Evolutionary conservation across 78 protist species (phyloP), one percentile per base, ranked within the genome.

Genomic region (Blattamonas nauphoetae): DNA sequence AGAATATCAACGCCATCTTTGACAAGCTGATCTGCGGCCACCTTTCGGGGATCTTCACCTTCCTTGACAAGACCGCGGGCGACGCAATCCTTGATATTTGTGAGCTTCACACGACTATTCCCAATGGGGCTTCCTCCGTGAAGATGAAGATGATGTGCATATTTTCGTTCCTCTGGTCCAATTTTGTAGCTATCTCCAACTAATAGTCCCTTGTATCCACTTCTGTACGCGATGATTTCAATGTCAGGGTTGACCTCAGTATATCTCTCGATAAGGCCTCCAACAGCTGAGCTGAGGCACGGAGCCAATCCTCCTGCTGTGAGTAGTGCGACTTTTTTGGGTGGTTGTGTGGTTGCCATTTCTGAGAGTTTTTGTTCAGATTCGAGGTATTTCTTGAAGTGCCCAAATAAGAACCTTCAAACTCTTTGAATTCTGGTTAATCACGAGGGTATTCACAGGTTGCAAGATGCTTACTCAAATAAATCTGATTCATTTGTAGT

Each of bases 291-390:
- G 0, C 83, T 83, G 79, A 88, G 87, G 90, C 90, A 88, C 2
- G 90, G 90, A 43, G 90, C 90, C 3, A 88, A 83, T 1, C 90
- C 90, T 1, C 90, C 90, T 2, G 90, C 90, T 0, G 90, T 88
- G 35, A 88, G 87, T 1, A 88, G 33, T 3, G 84, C 90, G 0
- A 88, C 90, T 38, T 46, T 32, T n/a, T n/a, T n/a, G n/a, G n/a
- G n/a, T n/a, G n/a, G n/a, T n/a, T n/a, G n/a, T n/a, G n/a, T n/a
- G n/a, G n/a, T n/a, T n/a, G n/a, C n/a, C n/a, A n/a, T n/a, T n/a
- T n/a, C n/a, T n/a, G n/a, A n/a, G n/a, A n/a, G n/a, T n/a, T n/a
- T n/a, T n/a, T n/a, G n/a, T n/a, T n/a, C n/a, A n/a, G n/a, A n/a
- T n/a, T n/a, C n/a, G n/a, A n/a, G n/a, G n/a, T n/a, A n/a, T n/a